These are phyloP conservation scores for Pythium oligandrum DNA, from an alignment of 352 stramenopile genomes.

Conservation along the genomic window DNA sequence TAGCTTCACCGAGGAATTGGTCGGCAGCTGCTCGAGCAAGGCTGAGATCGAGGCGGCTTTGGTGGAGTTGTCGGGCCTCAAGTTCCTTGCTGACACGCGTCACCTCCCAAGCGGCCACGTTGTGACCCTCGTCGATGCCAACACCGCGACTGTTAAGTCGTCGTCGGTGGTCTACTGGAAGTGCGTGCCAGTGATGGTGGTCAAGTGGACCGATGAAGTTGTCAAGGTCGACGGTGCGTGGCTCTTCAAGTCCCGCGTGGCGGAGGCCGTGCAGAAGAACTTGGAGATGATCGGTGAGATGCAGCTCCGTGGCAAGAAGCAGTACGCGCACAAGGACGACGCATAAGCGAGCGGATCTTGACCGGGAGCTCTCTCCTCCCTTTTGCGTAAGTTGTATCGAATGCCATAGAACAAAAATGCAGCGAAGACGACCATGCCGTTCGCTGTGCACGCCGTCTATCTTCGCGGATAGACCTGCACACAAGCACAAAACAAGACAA, in stretches of 20 bases:
- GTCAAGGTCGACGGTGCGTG: slow-evolving; percentile 71
- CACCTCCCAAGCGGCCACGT: slow-evolving; percentile 80
- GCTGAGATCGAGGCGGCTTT: slow-evolving; percentile 70
- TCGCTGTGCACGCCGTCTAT: too few species aligned
- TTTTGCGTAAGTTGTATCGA: background rate
- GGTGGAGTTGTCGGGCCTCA: slow-evolving; percentile 62
- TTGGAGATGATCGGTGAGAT: slow-evolving; percentile 87
- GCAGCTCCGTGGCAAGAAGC: slow-evolving; percentile 86
- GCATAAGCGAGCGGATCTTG: slow-evolving; percentile 1
- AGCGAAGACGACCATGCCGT: background rate
- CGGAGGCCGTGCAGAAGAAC: slow-evolving; percentile 84
- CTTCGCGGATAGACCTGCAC: too few species aligned
- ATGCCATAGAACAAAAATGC: slow-evolving; percentile 3
- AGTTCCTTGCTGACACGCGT: slow-evolving; percentile 77
- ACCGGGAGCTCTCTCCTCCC: background rate
- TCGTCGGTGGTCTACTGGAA: slow-evolving; percentile 82
- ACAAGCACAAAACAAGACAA: too few species aligned
- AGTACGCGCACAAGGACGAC: slow-evolving; percentile 69
- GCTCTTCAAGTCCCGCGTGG: slow-evolving; percentile 66
- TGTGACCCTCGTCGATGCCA: slow-evolving; percentile 50
- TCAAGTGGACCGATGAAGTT: slow-evolving; percentile 75
- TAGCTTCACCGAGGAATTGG: slow-evolving; percentile 71
- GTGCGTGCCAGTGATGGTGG: slow-evolving; percentile 78
- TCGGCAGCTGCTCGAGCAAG: slow-evolving; percentile 50
- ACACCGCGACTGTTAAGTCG: slow-evolving; percentile 50